Evolutionary conservation across 2,329 filamentous ascomycete species (phyloP).

Genomic region (Trichophaea hybrida): DNA sequence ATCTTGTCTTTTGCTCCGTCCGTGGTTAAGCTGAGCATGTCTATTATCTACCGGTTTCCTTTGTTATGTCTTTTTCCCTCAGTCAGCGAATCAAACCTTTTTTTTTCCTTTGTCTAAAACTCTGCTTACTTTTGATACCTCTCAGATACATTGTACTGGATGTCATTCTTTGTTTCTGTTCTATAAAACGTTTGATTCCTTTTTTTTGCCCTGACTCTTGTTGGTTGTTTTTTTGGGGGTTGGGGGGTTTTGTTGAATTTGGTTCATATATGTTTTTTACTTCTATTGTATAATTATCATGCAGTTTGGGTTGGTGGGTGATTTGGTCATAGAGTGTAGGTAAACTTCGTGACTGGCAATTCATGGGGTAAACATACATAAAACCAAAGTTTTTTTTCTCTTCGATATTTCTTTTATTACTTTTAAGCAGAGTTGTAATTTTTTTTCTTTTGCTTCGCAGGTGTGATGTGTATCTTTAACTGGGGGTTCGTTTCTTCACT

Average conservation of each 20-base stretch:
- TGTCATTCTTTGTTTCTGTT: too few species aligned
- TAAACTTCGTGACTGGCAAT: too few species aligned
- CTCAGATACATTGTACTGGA: too few species aligned
- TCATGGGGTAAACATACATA: background rate
- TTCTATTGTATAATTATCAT: too few species aligned
- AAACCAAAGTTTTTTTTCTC: background rate
- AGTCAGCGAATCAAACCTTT: background rate
- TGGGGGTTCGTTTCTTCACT: background rate
- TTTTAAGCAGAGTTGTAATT: background rate
- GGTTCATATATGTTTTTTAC: too few species aligned
- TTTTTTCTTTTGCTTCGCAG: background rate
- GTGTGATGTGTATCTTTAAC: background rate
- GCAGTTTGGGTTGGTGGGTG: too few species aligned
- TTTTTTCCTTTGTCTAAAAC: background rate
- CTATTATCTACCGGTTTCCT: background rate
- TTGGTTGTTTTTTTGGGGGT: too few species aligned
- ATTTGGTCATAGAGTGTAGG: too few species aligned
- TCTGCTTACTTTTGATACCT: background rate
- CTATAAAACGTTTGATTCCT: too few species aligned
- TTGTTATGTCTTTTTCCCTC: background rate
- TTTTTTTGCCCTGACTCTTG: too few species aligned
- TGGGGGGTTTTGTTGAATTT: too few species aligned
- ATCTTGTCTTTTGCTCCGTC: background rate
- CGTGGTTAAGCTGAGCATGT: slow-evolving; percentile 1
- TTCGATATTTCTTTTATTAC: too few species aligned